Percentiles rank a stretch among this genome's conserved stretches.
phyloP scores from a whole-genome alignment of 371 early-diverging fungal species.

The Mucor saturninus region DNA sequence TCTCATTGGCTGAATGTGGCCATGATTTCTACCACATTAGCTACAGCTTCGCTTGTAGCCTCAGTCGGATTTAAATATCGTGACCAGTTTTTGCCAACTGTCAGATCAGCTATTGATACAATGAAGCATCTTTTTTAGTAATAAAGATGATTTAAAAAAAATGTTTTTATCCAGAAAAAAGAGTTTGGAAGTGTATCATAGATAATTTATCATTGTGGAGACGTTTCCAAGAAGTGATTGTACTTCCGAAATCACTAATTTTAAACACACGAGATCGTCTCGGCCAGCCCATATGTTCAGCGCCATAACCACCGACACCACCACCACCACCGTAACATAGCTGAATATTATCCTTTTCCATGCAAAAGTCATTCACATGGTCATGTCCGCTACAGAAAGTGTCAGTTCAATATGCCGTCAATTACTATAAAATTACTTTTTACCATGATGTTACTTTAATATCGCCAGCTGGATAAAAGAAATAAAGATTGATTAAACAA shows the following conservation, averaged over 20 bases:
- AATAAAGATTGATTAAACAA: background rate
- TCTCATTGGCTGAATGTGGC: constrained; percentile 54
- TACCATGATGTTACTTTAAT: constrained; percentile 39
- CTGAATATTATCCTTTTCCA: constrained; percentile 46
- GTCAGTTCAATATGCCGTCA: background rate
- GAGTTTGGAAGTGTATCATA: constrained; percentile 51
- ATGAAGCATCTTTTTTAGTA: constrained; percentile 1
- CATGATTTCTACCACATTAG: constrained; percentile 12
- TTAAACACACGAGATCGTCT: constrained; percentile 55
- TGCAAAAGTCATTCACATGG: constrained; percentile 60
- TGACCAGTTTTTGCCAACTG: constrained; percentile 8
- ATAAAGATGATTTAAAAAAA: background rate
- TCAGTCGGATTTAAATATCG: constrained; percentile 16
- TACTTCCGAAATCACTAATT: constrained; percentile 39
- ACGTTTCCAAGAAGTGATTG: constrained; percentile 57
- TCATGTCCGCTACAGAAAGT: constrained; percentile 46
- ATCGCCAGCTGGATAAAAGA: constrained; percentile 25
- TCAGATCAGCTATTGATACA: constrained; percentile 1
- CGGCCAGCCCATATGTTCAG: constrained; percentile 47
- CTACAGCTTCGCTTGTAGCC: constrained; percentile 10
- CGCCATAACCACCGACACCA: constrained; percentile 59
- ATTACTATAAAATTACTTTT: background rate
- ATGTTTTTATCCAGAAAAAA: constrained; percentile 10
- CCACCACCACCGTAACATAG: constrained; percentile 60
- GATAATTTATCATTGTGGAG: constrained; percentile 42